Evolutionary conservation across 169 alveolate species (phyloP).

Genomic region (Plasmodium cynomolgi): DNA sequence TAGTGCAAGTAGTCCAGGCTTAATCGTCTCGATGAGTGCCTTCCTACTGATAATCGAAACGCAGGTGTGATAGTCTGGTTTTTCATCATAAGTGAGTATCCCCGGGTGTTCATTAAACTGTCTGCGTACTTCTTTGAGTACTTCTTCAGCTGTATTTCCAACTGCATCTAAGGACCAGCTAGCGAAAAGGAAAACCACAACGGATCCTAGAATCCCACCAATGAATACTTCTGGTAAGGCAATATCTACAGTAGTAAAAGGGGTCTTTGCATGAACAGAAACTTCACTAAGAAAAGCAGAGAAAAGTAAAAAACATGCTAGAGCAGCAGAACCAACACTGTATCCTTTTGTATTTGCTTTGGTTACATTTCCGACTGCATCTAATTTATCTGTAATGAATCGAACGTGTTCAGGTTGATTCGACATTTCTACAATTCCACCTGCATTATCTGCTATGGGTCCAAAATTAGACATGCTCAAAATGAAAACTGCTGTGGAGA

Average conservation of each 20-base stretch:
- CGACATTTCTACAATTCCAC: slow-evolving; percentile 90
- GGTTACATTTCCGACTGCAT: slow-evolving; percentile 92
- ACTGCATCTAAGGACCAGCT: slow-evolving; percentile 88
- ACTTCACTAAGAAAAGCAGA: slow-evolving; percentile 89
- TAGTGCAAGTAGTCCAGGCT: slow-evolving; percentile 85
- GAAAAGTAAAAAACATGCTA: slow-evolving; percentile 89
- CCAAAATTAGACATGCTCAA: slow-evolving; percentile 88
- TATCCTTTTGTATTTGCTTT: slow-evolving; percentile 91
- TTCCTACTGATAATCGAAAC: slow-evolving; percentile 87
- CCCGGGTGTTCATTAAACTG: slow-evolving; percentile 86
- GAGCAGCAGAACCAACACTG: slow-evolving; percentile 91
- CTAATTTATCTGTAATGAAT: slow-evolving; percentile 88
- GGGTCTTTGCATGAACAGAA: slow-evolving; percentile 35
- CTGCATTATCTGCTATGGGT: slow-evolving; percentile 93
- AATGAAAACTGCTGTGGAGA: slow-evolving; percentile 85
- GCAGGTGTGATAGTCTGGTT: slow-evolving; percentile 90
- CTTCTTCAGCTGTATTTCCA: slow-evolving; percentile 89
- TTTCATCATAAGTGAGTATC: slow-evolving; percentile 80
- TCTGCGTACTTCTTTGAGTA: slow-evolving; percentile 88
- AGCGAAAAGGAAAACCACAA: slow-evolving; percentile 89
- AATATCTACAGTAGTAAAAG: slow-evolving; percentile 74
- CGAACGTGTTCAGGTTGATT: slow-evolving; percentile 85
- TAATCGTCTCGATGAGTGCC: slow-evolving; percentile 87
- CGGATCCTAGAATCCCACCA: slow-evolving; percentile 88
- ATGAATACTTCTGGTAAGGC: slow-evolving; percentile 86